These are phyloP conservation scores for Cladophialophora psammophila DNA, from an alignment of 2,329 filamentous ascomycete genomes.

Conservation along the genomic window DNA sequence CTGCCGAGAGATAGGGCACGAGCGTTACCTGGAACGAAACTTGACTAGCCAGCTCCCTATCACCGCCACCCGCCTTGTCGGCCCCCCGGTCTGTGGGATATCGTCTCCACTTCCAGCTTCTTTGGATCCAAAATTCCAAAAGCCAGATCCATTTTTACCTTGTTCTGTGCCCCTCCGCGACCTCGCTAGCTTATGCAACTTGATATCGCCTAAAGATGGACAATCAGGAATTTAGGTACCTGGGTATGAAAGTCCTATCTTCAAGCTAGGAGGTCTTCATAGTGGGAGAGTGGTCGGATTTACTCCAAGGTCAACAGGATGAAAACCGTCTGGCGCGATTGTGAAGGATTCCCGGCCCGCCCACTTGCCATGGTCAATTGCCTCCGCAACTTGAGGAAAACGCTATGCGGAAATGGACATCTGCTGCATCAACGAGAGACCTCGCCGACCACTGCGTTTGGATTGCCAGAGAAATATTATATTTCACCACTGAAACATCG, in stretches of 20 bases:
- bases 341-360: conserved; percentile 3
- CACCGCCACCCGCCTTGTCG: conserved; percentile 19
- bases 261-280: background rate
- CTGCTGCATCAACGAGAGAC: background rate
- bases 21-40: conserved; percentile 12
- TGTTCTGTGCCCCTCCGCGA: conserved; percentile 6
- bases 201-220: conserved; percentile 3
- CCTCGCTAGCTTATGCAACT: conserved; percentile 10
- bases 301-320: background rate
- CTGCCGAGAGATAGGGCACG: conserved; percentile 16
- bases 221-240: background rate
- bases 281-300: background rate
- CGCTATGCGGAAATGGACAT: background rate
- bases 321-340: background rate
- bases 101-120: conserved; percentile 21
- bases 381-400: background rate
- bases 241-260: conserved; percentile 11
- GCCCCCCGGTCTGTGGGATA: background rate
- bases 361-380: background rate
- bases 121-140: background rate
- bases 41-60: conserved; percentile 9
- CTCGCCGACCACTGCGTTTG: background rate
- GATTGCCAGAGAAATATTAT: background rate
- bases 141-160: conserved; percentile 14
- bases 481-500: background rate